Evolutionary conservation across 2,329 filamentous ascomycete species (phyloP), one percentile per base, ranked within the genome.

Genomic region (Fusarium proliferatum): DNA sequence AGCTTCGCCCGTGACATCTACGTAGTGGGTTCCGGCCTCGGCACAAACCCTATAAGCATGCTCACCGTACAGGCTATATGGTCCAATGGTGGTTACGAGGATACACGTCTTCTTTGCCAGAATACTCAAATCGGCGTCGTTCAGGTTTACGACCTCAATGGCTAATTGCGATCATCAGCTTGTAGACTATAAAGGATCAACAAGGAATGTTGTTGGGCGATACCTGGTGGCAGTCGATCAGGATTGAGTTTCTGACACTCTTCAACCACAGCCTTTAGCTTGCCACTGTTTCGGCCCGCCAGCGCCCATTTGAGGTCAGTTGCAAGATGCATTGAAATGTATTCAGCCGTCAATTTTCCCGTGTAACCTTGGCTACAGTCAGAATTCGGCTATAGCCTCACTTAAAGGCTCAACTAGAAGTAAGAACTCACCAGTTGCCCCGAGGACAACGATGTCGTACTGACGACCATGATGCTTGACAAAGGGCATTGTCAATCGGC

Each of bases 251-350:
- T 80, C 76, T 90, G 90, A 80, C 95, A 87, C 61, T 93, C 90
- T 59, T 90, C 85, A 12, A 91, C 89, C 16, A 98, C 82, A 45
- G 84, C 83, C 74, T 92, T 88, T 9, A 98, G 87, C 81, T 97
- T 97, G 55, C 86, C 84, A 55, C 87, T 85, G n/a, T 93, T 95
- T 33, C 95, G 92, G 36, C 95, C 95, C 51, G 94, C 94, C 62
- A 98, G 86, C 19, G 94, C 95, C 95, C 95, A 98, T 85, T 90
- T 94, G 70, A 97, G 82, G 80, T 94, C 89, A 23, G 92, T 94
- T 0, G 95, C 93, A 2, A 94, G 85, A 73, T 89, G 84, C 19
- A 87, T 87, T 59, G 90, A 87, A 77, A 97, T 92, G 81, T 96
- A 90, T 80, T 97, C 91, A 34, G 92, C 91, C 5, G 91, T 91